Conservation (phyloP, 805 yeast genomes). For the Candida adriatica region DNA sequence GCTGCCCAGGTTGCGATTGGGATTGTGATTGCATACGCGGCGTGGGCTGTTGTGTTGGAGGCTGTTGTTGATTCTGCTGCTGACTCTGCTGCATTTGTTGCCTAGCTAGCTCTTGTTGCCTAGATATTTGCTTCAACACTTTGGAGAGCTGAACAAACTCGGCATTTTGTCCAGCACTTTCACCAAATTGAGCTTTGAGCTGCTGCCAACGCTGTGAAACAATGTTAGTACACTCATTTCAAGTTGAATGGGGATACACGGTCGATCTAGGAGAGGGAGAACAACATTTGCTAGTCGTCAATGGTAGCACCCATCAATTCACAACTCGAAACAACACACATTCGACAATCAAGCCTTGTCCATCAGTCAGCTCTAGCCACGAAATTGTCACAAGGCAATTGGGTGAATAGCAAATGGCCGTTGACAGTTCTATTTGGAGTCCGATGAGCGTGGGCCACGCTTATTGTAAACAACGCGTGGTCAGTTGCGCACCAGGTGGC, state of each 20-base stretch:
- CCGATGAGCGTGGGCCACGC: background rate
- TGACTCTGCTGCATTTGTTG: conserved; percentile 23
- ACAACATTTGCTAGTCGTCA: too few relatives aligned
- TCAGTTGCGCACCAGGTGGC: conserved; percentile 1
- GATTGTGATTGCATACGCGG: conserved; percentile 7
- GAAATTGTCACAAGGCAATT: too few relatives aligned
- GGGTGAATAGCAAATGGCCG: too few relatives aligned
- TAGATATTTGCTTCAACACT: conserved; percentile 36
- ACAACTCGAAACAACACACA: too few relatives aligned
- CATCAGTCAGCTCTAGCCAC: too few relatives aligned
- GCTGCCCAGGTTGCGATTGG: conserved; percentile 9
- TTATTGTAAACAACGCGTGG: conserved; percentile 6
- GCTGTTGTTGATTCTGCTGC: conserved; percentile 16
- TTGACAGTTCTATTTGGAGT: background rate
- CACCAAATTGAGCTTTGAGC: conserved; percentile 46
- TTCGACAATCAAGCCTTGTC: too few relatives aligned
- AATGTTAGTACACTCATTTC: conserved; percentile 7
- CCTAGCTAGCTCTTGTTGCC: conserved; percentile 31
- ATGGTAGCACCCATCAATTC: too few relatives aligned
- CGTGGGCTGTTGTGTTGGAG: conserved; percentile 9
- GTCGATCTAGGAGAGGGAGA: too few relatives aligned
- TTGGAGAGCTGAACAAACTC: conserved; percentile 53
- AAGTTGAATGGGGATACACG: too few relatives aligned
- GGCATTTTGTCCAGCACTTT: conserved; percentile 45
- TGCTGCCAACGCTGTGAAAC: conserved; percentile 46